These are phyloP conservation scores for Fraxinus platypoda DNA, from an alignment of 305 asterid species.

Conservation along the genomic window DNA sequence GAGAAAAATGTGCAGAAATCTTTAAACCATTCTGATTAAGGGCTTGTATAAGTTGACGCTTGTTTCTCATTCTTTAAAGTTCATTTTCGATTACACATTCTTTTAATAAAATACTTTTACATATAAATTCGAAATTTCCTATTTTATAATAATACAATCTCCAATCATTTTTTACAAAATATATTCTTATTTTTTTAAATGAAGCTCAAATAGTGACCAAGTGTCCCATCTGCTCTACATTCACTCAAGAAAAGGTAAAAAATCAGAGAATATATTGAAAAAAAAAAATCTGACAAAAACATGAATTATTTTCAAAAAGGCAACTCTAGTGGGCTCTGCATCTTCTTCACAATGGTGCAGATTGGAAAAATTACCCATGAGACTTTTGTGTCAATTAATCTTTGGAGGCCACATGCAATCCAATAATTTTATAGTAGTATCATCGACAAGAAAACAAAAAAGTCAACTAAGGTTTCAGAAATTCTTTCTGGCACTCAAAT, in stretches of 20 bases:
- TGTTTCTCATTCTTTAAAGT: neutral
- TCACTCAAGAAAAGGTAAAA: neutral
- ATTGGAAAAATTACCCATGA: neutral
- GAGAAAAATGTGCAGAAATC: neutral
- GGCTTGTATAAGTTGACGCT: neutral
- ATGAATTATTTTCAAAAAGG: neutral
- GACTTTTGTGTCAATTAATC: neutral
- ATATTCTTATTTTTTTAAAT: too few species aligned
- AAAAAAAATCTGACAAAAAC: neutral
- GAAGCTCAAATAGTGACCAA: neutral
- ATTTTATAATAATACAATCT: neutral
- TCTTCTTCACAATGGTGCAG: neutral
- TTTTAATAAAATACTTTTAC: too few species aligned
- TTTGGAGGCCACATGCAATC: neutral
- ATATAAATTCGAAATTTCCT: too few species aligned
- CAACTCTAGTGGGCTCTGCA: neutral
- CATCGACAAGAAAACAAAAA: conserved; percentile 21
- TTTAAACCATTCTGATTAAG: neutral
- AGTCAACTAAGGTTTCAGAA: conserved; percentile 37
- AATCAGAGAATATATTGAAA: neutral
- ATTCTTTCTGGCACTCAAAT: neutral
- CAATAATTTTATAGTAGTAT: too few species aligned
- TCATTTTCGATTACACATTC: too few species aligned
- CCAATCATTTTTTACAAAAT: neutral
- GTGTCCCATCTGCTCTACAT: neutral